Evolutionary conservation across 768 basidiomycete genomes (phyloP), one percentile per base, ranked within the genome.

Genomic region (Chalciporus chontae): DNA sequence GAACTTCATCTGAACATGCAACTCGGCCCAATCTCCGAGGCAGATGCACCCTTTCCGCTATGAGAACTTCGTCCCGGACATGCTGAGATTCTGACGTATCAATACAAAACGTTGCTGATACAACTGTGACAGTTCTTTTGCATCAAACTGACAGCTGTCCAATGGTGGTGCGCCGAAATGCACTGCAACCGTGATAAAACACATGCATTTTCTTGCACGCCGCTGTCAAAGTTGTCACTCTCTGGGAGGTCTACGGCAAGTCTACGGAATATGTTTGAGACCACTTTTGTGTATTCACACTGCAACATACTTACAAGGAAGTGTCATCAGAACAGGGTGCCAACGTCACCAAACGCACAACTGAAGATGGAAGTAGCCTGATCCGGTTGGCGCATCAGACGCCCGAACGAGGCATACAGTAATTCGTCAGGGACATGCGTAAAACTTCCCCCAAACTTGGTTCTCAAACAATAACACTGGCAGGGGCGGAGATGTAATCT

Each of bases 361-460:
- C 21, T 21, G 21, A 21, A 21, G 26, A 15, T 13, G 29, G 40
- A 43, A 52, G 49, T 8, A 13, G 32, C 14, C n/a, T n/a, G n/a
- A n/a, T n/a, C n/a, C n/a, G n/a, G n/a, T 45, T 32, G 42, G 50
- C 63, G 63, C 52, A 57, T 65, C 63, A 51, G 21, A 51, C 31
- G 31, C n/a, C 9, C 15, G 9, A 36, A 15, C 14, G 4, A n/a
- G 15, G n/a, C 15, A 36, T 36, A 21, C 21, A 21, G 21, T 32
- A 15, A 36, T n/a, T 36, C n/a, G 15, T 36, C 34, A 36, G 34
- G 34, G 34, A 36, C 34, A n/a, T n/a, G 34, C 34, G 34, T 15
- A 36, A 36, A 36, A 15, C 15, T 8, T 36, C 15, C 2, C n/a
- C 34, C 34, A 40, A 15, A 40, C 19, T 41, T n/a, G 24, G 40